Evolutionary conservation across 768 basidiomycete genomes (phyloP), one percentile per base, ranked within the genome.

Genomic region (Punctularia strigosozonata): DNA sequence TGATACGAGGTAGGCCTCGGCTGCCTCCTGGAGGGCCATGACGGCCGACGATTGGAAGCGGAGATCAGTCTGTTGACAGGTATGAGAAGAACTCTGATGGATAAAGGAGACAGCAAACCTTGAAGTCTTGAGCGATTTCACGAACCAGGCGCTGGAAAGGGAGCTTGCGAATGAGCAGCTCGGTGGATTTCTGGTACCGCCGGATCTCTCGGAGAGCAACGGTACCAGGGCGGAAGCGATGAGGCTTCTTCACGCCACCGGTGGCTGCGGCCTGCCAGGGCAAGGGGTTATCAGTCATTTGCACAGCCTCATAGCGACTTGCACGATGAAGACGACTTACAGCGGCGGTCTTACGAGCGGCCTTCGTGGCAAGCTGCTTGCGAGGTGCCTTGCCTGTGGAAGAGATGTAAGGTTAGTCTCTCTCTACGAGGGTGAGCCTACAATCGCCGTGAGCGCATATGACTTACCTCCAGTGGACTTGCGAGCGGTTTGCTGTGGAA

Each of bases 191-290:
- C 66, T 97, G 91, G 74, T 97, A 95, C 62, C 91, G 76, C 58
- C 94, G 72, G 54, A 97, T 97, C 68, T 97, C 92, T 75, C 94
- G 91, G 49, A 99, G 89, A 49, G 94, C 94, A 71, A 99, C 94
- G 49, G 94, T 99, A 71, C 94, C 85, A 51, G 85, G 85, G 56
- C 85, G 77, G 81, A 94, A 97, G 60, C 92, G 74, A 64, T 98
- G 92, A 44, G 92, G 94, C 74, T 98, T 99, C 92, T 98, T 98
- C 54, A 95, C 91, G 78, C 91, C 91, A 66, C 91, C 91, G 46
- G 91, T 83, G 42, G 84, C 75, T 41, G 84, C 73, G 75, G 78
- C 39, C 28, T 2, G 13, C 44, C 13, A 41, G 26, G 47, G 50
- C 40, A 38, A 40, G 46, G 43, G 15, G 21, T 26, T 31, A 28